Conservation (phyloP, 805 yeast species). For the Starmerella apis region DNA sequence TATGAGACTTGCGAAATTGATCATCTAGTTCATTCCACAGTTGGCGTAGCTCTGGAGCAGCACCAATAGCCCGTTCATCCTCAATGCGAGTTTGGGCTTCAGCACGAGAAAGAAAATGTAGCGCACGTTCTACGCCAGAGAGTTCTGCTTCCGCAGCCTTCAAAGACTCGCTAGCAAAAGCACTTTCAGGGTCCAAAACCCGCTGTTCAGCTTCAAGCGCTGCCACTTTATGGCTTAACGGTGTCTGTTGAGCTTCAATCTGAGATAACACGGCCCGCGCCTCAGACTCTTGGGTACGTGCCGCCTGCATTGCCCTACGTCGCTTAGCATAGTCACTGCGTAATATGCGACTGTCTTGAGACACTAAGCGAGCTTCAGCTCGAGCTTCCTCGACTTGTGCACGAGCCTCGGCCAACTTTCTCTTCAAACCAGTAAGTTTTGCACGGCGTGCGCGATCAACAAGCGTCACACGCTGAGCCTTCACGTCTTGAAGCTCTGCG, state of each 20-base stretch:
- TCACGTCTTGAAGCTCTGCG: slow-evolving; percentile 10
- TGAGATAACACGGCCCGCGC: slow-evolving; percentile 12
- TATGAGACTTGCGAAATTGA: slow-evolving; percentile 11
- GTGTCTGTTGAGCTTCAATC: slow-evolving; percentile 13
- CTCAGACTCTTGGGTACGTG: slow-evolving; percentile 16
- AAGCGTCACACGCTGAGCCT: slow-evolving; percentile 10
- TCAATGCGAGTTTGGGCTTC: slow-evolving; percentile 5
- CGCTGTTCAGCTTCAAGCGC: slow-evolving; percentile 18
- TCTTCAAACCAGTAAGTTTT: slow-evolving; percentile 4
- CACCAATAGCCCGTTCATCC: neutral
- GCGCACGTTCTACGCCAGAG: slow-evolving; percentile 6
- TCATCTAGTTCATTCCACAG: slow-evolving; percentile 11
- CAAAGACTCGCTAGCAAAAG: slow-evolving; percentile 15
- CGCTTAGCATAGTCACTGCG: slow-evolving; percentile 21
- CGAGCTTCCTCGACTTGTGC: neutral
- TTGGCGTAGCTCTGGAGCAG: slow-evolving; percentile 3
- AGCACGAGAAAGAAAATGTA: slow-evolving; percentile 10
- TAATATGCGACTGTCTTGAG: slow-evolving; percentile 10
- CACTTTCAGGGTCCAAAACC: slow-evolving; percentile 16
- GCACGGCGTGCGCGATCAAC: slow-evolving; percentile 11
- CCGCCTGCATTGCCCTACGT: slow-evolving; percentile 15
- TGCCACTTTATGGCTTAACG: slow-evolving; percentile 13
- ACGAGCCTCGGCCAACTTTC: slow-evolving; percentile 11
- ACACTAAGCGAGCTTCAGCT: slow-evolving; percentile 10
- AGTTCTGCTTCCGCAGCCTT: neutral